Evolutionary conservation across 2,329 filamentous ascomycete species (phyloP), one percentile per base, ranked within the genome.

Genomic region (Cladosporium sp.): DNA sequence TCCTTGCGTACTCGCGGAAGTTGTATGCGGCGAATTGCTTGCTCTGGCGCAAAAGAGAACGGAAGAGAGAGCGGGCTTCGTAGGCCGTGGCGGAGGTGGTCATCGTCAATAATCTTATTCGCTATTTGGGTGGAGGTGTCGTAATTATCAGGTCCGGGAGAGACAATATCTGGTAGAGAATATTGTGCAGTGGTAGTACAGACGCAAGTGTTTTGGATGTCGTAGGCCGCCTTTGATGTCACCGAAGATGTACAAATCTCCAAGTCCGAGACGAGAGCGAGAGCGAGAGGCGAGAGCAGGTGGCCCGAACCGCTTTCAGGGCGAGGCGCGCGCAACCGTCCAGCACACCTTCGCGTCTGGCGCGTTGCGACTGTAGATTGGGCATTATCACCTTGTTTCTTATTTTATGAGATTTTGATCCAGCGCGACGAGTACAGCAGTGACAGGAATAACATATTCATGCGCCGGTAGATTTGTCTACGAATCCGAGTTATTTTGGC

Each of bases 1-100:
- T 89, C 80, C 89, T 91, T 63, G 95, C 93, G 80, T 99, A 99
- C 79, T 97, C 94, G 81, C 95, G 88, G 85, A 97, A 99, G 82
- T 98, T 99, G 84, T 98, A 99, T 72, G 91, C 88, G 68, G 92
- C 87, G 79, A 99, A 98, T 76, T 97, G 91, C 68, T 86, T 85
- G 68, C 92, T 89, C 78, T 95, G 91, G 72, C 93, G 91, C 74
- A 98, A 84, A 73, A 99, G 84, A 75, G 94, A 94, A 71, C 95
- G 93, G 81, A 97, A 98, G 25, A 76, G 68, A 30, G 74, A 75
- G 57, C 72, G 73, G 48, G 75, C 74, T 67, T 76, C 70, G 54
- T 68, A 66, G 56, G 56, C 56, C 56, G 56, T 46, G 34, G 56
- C 36, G 36, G 39, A 43, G 32, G 60, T 51, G 34, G 60, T 25